A percentile compares a stretch with the other conserved stretches of the same genome.
Evolutionary conservation across 2,329 filamentous ascomycete genomes (phyloP).

Genomic region (Neonectria punicea): DNA sequence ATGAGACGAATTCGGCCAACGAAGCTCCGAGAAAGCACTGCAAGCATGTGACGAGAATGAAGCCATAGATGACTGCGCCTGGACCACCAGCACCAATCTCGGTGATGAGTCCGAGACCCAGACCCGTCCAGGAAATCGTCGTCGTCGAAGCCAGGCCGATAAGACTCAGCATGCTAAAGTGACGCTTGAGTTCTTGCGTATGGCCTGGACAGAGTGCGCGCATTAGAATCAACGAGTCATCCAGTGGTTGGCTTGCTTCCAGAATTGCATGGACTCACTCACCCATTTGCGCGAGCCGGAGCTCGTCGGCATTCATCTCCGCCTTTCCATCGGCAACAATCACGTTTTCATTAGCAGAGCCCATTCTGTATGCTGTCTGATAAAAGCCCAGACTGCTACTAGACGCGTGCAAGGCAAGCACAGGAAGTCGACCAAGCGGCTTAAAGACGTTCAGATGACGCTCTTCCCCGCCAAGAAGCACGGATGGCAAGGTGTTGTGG

Average conservation of each 20-base stretch:
- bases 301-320: conserved; percentile 49
- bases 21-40: conserved; percentile 58
- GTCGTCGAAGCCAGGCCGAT: conserved; percentile 60
- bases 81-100: conserved; percentile 60
- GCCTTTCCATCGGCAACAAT: conserved; percentile 11
- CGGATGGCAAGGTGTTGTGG: conserved; percentile 1
- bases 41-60: conserved; percentile 58
- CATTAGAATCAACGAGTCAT: background rate
- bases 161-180: conserved; percentile 59
- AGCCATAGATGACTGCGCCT: conserved; percentile 61
- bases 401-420: background rate
- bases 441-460: too few species aligned
- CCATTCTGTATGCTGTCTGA: background rate
- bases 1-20: conserved; percentile 54
- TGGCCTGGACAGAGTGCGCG: conserved; percentile 48
- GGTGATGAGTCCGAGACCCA: conserved; percentile 57
- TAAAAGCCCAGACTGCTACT: background rate
- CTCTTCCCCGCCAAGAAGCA: conserved; percentile 15
- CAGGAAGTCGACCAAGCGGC: too few species aligned
- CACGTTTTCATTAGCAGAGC: conserved; percentile 11
- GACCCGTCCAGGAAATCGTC: conserved; percentile 62
- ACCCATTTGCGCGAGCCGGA: conserved; percentile 58
- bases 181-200: conserved; percentile 59
- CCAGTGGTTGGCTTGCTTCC: background rate
- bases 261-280: conserved; percentile 28